phyloP scores from a whole-genome alignment of 352 stramenopile genomes.

The Globisporangium perplexum region DNA sequence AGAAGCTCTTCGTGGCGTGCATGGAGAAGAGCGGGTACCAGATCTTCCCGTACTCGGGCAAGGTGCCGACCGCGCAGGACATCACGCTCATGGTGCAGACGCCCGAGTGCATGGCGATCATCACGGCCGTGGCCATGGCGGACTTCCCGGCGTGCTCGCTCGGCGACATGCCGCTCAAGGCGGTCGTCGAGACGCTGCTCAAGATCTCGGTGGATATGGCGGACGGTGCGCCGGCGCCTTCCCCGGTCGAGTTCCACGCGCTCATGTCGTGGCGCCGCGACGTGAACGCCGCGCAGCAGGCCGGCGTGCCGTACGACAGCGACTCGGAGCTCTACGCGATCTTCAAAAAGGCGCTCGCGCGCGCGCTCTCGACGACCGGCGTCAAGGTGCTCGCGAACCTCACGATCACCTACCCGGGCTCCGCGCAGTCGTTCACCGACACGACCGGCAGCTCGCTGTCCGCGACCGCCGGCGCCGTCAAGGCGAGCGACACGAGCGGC shows the following conservation, averaged over 20 bases:
- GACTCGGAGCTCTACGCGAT: constrained; percentile 35
- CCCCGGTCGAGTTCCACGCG: constrained; percentile 30
- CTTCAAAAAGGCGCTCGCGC: constrained; percentile 41
- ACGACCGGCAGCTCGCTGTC: constrained; percentile 22
- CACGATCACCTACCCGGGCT: constrained; percentile 25
- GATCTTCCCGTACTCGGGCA: constrained; percentile 55
- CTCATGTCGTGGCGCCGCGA: constrained; percentile 51
- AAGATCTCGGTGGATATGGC: constrained; percentile 48
- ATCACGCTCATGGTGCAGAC: constrained; percentile 38
- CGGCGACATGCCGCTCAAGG: constrained; percentile 39
- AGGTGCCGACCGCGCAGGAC: constrained; percentile 28
- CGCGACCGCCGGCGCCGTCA: constrained; percentile 25
- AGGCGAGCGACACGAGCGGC: constrained; percentile 11
- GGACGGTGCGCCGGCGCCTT: constrained; percentile 19
- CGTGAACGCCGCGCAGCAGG: constrained; percentile 43
- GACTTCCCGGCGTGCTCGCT: constrained; percentile 46
- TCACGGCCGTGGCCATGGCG: constrained; percentile 34
- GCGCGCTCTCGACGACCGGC: constrained; percentile 25
- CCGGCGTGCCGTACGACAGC: constrained; percentile 38
- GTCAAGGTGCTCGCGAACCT: constrained; percentile 38
- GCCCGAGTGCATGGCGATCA: constrained; percentile 39
- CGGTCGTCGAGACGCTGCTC: constrained; percentile 55
- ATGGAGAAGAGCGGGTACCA: constrained; percentile 41
- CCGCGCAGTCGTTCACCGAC: constrained; percentile 19
- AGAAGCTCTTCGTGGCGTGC: constrained; percentile 41